These are phyloP conservation scores for Trebouxia sp. DNA, from an alignment of 139 green algal genomes.

Conservation along the genomic window DNA sequence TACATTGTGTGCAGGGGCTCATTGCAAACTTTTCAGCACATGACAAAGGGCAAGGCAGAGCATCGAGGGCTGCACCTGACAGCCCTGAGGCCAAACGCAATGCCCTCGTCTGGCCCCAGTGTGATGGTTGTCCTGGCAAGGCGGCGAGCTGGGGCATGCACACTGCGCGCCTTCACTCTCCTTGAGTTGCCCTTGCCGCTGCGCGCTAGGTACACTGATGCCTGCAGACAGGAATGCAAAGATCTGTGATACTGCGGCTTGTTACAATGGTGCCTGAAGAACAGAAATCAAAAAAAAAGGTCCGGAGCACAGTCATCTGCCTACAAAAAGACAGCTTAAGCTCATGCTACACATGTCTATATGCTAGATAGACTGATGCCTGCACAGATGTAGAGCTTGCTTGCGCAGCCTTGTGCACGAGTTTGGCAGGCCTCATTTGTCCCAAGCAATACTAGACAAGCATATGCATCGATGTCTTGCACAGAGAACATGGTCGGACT, in stretches of 20 bases:
- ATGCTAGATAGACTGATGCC: too few relatives aligned
- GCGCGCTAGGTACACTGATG: slow-evolving; percentile 62
- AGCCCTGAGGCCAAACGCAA: slow-evolving; percentile 60
- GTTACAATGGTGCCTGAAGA: not conserved
- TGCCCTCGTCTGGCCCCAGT: slow-evolving; percentile 61
- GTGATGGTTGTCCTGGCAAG: slow-evolving; percentile 74
- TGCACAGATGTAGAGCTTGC: too few relatives aligned
- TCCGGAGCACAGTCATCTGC: too few relatives aligned
- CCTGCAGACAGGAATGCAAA: slow-evolving; percentile 29
- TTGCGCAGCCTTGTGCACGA: too few relatives aligned
- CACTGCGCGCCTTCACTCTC: slow-evolving; percentile 13
- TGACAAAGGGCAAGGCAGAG: not conserved
- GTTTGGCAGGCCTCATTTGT: too few relatives aligned
- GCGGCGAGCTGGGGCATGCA: slow-evolving; percentile 72
- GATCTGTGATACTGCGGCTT: not conserved
- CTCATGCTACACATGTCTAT: not conserved
- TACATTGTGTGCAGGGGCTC: too few relatives aligned
- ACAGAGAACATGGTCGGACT: too few relatives aligned
- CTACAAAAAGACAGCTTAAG: not conserved
- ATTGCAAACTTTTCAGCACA: too few relatives aligned
- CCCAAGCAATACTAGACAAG: too few relatives aligned
- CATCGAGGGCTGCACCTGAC: slow-evolving; percentile 41
- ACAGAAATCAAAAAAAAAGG: not conserved
- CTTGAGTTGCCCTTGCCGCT: not conserved
- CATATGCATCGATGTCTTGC: too few relatives aligned